These are phyloP conservation scores for Zostera marina DNA, from an alignment of 116 monocot genomes.

Conservation along the genomic window DNA sequence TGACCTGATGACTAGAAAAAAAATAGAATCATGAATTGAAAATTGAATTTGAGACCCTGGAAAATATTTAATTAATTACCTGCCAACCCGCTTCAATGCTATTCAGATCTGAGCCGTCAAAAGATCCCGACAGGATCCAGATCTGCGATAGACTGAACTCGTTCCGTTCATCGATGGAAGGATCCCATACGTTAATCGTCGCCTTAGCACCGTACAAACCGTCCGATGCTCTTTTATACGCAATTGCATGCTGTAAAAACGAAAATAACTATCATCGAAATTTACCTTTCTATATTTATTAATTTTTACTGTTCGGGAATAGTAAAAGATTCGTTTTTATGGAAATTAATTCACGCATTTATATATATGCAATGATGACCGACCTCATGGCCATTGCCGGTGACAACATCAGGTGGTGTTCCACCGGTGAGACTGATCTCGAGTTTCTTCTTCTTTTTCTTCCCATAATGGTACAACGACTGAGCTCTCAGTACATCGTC, in stretches of 20 bases:
- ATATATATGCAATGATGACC: not conserved
- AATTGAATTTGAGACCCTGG: no score
- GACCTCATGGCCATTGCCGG: conserved; percentile 97
- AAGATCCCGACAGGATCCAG: conserved; percentile 91
- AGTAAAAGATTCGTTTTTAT: not conserved
- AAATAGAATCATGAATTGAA: conserved; percentile 6
- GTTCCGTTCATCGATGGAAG: conserved; percentile 36
- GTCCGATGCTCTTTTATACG: conserved; percentile 41
- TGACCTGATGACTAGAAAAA: conserved; percentile 99
- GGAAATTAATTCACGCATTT: not conserved
- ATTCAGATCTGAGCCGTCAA: conserved; percentile 95
- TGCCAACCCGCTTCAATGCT: conserved; percentile 99
- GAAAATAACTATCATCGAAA: no score
- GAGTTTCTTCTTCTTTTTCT: conserved; percentile 21
- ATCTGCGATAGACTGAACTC: conserved; percentile 98
- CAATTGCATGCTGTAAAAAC: conserved; percentile 86
- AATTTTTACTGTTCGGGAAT: no score
- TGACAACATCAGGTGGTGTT: conserved; percentile 63
- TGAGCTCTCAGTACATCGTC: conserved; percentile 66
- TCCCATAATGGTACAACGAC: conserved; percentile 70
- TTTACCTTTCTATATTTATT: no score
- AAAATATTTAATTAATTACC: conserved; percentile 23
- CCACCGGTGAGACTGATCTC: conserved; percentile 15
- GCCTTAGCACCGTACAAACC: conserved; percentile 83
- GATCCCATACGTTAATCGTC: conserved; percentile 94